Evolutionary conservation across 257 asterid species (phyloP).

Genomic region (Pogostemon cablin): DNA sequence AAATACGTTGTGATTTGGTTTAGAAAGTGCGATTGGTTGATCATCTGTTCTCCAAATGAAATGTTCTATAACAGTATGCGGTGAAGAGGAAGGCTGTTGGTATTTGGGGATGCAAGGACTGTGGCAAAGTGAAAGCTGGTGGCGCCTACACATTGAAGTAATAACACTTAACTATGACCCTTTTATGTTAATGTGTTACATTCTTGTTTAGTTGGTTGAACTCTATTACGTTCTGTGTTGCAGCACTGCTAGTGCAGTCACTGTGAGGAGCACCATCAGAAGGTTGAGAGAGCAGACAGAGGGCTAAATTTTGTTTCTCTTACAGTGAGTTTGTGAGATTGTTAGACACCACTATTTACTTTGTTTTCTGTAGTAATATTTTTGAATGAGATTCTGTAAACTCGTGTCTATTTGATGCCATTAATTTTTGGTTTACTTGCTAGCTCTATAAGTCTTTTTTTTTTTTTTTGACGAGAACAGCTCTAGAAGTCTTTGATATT

Average conservation of each 20-base stretch:
- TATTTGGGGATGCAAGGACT: conserved; percentile 79
- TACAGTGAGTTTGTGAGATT: neutral
- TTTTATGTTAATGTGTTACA: neutral
- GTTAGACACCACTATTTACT: conserved; percentile 22
- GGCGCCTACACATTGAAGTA: conserved; percentile 74
- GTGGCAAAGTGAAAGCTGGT: conserved; percentile 71
- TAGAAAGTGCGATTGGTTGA: neutral
- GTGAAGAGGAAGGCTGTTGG: conserved; percentile 74
- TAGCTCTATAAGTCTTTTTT: too few relatives aligned
- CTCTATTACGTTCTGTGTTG: conserved; percentile 1
- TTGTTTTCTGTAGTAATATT: neutral
- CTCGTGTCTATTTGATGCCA: neutral
- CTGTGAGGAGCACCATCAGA: conserved; percentile 71
- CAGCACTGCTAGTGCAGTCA: conserved; percentile 76
- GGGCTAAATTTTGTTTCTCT: conserved; percentile 39
- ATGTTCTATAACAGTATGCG: conserved; percentile 46
- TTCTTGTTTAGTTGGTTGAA: neutral
- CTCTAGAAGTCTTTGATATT: too few relatives aligned
- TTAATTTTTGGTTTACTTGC: conserved; percentile 7
- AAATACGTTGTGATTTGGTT: neutral
- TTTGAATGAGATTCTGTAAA: neutral
- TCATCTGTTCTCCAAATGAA: neutral
- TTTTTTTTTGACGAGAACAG: neutral
- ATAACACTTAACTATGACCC: neutral
- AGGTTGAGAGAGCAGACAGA: conserved; percentile 72